Evolutionary conservation across 2,329 filamentous ascomycete species (phyloP).

Genomic region (Malbranchea cinnamomea): DNA sequence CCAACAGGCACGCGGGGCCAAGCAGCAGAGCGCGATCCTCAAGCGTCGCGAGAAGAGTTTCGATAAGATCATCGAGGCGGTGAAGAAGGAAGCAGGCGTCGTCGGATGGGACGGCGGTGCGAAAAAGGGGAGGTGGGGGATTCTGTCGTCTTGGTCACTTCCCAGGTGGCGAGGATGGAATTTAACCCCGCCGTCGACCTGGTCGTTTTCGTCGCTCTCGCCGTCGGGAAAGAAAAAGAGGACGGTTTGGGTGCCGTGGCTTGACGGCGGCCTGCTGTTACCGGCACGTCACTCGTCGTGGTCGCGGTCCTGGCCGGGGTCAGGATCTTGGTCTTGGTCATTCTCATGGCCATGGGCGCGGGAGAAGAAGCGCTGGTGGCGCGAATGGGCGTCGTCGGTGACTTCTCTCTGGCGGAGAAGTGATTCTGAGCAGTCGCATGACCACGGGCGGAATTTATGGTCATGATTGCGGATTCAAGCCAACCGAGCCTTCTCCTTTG

Average conservation of each 20-base stretch:
- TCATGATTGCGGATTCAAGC: no score
- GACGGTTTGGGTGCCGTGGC: neutral
- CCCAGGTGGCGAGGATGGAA: conserved; percentile 2
- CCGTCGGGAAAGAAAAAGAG: conserved; percentile 1
- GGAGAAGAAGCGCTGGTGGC: conserved; percentile 10
- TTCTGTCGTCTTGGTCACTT: conserved; percentile 1
- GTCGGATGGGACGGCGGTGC: neutral
- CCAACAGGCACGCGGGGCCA: conserved; percentile 4
- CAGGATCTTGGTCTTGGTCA: conserved; percentile 5
- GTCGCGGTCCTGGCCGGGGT: conserved; percentile 3
- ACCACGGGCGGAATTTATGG: no score
- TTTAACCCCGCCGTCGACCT: neutral
- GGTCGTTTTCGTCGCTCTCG: neutral
- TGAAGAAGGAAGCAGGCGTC: conserved; percentile 14
- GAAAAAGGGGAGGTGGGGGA: neutral
- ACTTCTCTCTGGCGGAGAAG: no score
- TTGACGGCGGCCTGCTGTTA: no score
- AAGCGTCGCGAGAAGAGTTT: conserved; percentile 19
- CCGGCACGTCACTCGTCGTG: conserved; percentile 2
- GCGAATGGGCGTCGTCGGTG: conserved; percentile 5
- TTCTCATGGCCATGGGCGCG: conserved; percentile 7
- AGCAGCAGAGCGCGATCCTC: conserved; percentile 10
- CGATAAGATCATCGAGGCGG: conserved; percentile 20
- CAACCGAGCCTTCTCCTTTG: no score
- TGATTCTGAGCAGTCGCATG: no score